Conservation (phyloP, 2,329 filamentous ascomycete species). For the Colletotrichum somersetense region DNA sequence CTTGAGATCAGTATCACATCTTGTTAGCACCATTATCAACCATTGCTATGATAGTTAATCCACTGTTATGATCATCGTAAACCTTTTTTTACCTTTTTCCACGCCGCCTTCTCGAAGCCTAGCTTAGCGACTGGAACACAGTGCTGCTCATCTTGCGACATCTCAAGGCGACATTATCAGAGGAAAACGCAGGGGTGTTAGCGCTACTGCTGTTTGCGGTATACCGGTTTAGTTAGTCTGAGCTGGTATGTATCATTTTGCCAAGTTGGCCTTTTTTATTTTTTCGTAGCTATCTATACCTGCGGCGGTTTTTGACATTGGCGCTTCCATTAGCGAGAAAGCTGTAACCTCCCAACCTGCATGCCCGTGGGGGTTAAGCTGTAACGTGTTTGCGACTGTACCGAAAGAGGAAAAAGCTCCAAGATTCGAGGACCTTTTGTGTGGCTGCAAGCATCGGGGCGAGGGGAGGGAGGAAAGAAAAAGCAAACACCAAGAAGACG, state of each 20-base stretch:
- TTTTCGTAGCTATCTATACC: neutral
- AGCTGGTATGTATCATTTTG: neutral
- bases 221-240: too few relatives aligned
- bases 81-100: neutral
- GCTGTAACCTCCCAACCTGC: neutral
- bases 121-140: neutral
- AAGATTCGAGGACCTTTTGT: neutral
- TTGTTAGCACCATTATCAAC: too few relatives aligned
- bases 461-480: neutral
- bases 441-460: neutral
- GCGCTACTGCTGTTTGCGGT: too few relatives aligned
- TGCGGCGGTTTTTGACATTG: neutral
- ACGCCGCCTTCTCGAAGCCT: neutral
- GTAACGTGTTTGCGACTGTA: neutral
- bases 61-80: neutral
- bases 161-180: slow-evolving; percentile 15
- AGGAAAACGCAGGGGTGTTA: slow-evolving; percentile 2
- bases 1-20: too few relatives aligned
- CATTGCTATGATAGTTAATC: too few relatives aligned
- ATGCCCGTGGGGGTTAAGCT: neutral
- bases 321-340: too few relatives aligned
- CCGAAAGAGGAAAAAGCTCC: neutral
- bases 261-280: neutral
- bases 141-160: slow-evolving; percentile 1
- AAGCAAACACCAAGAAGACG: neutral